Conservation (phyloP, 2,329 filamentous ascomycete species). For the Camillea tinctor region DNA sequence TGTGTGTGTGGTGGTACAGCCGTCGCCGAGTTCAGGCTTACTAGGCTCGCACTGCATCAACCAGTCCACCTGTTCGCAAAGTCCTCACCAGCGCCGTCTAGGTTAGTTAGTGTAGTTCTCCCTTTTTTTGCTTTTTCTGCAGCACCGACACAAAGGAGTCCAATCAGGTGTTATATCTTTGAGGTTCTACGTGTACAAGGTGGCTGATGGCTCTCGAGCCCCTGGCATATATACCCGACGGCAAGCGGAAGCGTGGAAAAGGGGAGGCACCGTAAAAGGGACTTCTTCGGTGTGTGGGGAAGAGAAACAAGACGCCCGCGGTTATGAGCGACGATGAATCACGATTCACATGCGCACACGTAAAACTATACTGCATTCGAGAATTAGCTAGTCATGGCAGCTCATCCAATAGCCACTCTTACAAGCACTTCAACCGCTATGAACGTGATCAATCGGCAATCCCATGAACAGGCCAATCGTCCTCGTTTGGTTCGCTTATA, state of each 20-base stretch:
- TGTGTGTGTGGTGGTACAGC: neutral
- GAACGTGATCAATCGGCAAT: conserved; percentile 1
- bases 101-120: too few relatives aligned
- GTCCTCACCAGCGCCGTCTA: neutral
- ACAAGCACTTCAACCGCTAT: neutral
- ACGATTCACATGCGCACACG: conserved; percentile 1
- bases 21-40: neutral
- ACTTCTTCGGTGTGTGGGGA: neutral
- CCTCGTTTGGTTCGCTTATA: neutral
- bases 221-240: conserved; percentile 15
- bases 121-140: too few relatives aligned
- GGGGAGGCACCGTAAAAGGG: neutral
- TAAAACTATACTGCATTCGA: neutral
- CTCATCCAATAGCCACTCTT: neutral
- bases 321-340: neutral
- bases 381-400: neutral
- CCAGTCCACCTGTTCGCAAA: neutral
- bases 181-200: conserved; percentile 1
- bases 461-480: neutral
- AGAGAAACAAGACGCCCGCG: neutral
- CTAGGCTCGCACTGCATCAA: neutral
- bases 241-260: conserved; percentile 12
- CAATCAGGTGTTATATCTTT: neutral
- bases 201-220: conserved; percentile 5
- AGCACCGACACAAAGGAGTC: neutral